Conservation (phyloP, 2,329 filamentous ascomycete species). For the Ophiostoma triangulosporum region DNA sequence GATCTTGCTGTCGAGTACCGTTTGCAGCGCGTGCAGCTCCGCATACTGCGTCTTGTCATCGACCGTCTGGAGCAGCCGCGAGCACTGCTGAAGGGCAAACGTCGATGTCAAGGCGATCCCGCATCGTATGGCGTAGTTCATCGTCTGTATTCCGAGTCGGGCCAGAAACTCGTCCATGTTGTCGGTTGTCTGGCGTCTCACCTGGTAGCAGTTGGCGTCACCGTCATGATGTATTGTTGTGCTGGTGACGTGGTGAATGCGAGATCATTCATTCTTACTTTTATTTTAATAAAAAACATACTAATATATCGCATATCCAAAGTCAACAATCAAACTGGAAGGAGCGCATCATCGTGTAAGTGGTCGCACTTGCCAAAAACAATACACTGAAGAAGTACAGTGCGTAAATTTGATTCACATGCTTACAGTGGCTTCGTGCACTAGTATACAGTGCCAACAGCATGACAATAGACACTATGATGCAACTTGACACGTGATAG, state of each 20-base stretch:
- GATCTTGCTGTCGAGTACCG: constrained; percentile 72
- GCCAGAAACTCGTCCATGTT: constrained; percentile 61
- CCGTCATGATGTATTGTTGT: neutral
- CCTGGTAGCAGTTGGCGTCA: neutral
- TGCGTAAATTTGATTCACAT: neutral
- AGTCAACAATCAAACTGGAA: neutral
- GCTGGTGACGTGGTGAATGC: no score
- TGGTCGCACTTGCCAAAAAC: neutral
- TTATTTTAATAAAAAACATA: neutral
- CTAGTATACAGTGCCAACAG: no score
- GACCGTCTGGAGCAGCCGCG: constrained; percentile 62
- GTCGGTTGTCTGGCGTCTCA: neutral
- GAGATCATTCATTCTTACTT: neutral
- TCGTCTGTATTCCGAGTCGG: constrained; percentile 51
- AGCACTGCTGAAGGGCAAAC: constrained; percentile 74
- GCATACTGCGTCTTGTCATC: constrained; percentile 52
- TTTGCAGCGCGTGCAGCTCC: constrained; percentile 59
- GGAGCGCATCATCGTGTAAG: neutral
- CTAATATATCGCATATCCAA: neutral
- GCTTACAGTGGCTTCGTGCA: no score
- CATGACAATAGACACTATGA: no score
- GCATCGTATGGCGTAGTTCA: constrained; percentile 85
- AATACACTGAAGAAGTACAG: neutral
- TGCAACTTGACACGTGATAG: no score
- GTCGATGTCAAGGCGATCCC: constrained; percentile 74